Evolutionary conservation across 2,329 filamentous ascomycete genomes (phyloP), one percentile per base, ranked within the genome.

Genomic region (Niveomyces coronatus): DNA sequence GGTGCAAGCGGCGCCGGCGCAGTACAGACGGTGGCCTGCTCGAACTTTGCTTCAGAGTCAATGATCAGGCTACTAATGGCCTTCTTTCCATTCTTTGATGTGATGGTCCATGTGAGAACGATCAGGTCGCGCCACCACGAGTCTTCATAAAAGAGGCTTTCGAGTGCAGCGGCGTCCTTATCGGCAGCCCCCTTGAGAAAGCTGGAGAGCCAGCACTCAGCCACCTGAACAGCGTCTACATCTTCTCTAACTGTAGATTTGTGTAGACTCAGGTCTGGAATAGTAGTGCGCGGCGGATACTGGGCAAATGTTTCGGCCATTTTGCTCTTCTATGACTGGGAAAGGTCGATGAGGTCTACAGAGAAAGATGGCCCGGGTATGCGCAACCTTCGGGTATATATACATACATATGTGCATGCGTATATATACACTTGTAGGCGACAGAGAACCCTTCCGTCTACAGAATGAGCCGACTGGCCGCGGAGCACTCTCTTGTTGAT

Each of bases 111-210:
- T 5, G 40, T 41, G 3, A 50, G 37, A 9, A 24, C 45, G 15
- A 48, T 24, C 10, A 48, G 38, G 27, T 50, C 49, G 15, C 47
- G 42, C 49, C 48, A 50, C 45, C 45, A 50, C 16, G 45, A 43
- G 17, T 48, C 43, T 3, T 47, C 39, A 14, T 46, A 44, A 36
- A 50, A 48, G 9, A 50, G 36, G 13, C 37, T 41, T 3, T 29
- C 30, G 3, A 48, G 28, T 3, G 39, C 24, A 9, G 14, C 20
- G 6, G 37, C 33, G 10, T 40, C 17, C 19, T 43, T 35, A 3
- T 35, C 30, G 8, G 27, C 15, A 14, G 46, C 29, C 14, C n/a
- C 15, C 14, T 17, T 17, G 36, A 27, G 18, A 11, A 38, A 22
- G n/a, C 4, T n/a, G 3, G 36, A n/a, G 3, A 38, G 15, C 36